Conservation (phyloP, 768 basidiomycete species). For the Hemileccinum impolitum region DNA sequence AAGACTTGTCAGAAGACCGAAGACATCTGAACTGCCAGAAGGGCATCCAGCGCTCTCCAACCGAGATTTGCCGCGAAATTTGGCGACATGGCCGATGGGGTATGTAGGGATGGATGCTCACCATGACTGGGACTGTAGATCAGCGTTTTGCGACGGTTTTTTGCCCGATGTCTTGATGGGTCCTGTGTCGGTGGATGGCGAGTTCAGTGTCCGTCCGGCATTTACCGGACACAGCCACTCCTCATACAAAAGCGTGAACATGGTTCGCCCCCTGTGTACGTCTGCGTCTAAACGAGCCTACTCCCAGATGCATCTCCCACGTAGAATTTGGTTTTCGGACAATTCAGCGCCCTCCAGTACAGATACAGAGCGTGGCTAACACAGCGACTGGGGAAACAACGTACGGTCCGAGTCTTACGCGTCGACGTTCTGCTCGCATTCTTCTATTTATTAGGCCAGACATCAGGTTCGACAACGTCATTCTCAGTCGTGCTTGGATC, state of each 20-base stretch:
- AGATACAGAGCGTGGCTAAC: conserved; percentile 36
- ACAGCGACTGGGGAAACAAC: too few relatives aligned
- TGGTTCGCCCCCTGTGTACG: too few relatives aligned
- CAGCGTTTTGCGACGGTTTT: conserved; percentile 20
- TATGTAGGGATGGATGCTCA: conserved; percentile 26
- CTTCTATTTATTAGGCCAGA: conserved; percentile 65
- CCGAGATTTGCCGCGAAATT: conserved; percentile 7
- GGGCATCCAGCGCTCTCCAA: conserved; percentile 27
- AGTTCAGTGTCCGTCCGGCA: conserved; percentile 40
- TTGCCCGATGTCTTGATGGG: conserved; percentile 29
- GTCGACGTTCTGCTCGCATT: conserved; percentile 64
- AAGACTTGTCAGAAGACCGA: conserved; percentile 16
- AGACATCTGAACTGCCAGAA: conserved; percentile 20
- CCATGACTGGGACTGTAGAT: conserved; percentile 32
- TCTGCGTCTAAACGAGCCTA: too few relatives aligned
- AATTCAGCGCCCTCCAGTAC: conserved; percentile 39
- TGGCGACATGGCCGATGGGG: neutral
- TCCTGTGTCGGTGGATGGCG: conserved; percentile 5
- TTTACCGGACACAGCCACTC: conserved; percentile 39
- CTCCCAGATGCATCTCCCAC: conserved; percentile 51
- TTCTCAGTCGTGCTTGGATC: neutral
- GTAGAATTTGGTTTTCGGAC: conserved; percentile 52
- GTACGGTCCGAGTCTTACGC: conserved; percentile 60
- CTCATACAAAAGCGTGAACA: too few relatives aligned
- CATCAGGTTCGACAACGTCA: conserved; percentile 74